Evolutionary conservation across 2,329 filamentous ascomycete species (phyloP).

Genomic region (Sporothrix brunneoviolacea): DNA sequence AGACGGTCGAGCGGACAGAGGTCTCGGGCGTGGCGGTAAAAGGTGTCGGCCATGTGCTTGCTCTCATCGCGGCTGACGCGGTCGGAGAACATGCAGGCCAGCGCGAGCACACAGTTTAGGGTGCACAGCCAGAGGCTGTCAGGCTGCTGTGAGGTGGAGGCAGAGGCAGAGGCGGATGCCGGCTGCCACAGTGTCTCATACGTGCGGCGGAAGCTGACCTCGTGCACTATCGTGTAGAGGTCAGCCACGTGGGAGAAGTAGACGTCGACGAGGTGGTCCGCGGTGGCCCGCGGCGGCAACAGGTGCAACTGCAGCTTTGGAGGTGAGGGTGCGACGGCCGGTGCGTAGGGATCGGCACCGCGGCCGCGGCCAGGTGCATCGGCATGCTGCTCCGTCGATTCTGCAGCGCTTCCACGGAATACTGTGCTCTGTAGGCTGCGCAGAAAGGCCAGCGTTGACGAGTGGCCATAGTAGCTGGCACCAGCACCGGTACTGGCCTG

Average conservation of each 20-base stretch:
- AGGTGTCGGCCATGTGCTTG: background rate
- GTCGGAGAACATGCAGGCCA: conserved; percentile 1
- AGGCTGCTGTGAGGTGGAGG: no score
- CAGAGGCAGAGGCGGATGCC: background rate
- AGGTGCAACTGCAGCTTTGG: background rate
- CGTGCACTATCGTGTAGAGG: conserved; percentile 6
- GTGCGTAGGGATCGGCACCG: no score
- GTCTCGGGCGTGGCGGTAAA: conserved; percentile 1
- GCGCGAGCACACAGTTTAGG: conserved; percentile 1
- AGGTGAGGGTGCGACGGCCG: no score
- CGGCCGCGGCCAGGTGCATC: no score
- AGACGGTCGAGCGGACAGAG: conserved; percentile 2
- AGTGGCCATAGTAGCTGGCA: conserved; percentile 7
- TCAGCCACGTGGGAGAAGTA: conserved; percentile 6
- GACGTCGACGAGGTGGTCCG: conserved; percentile 7
- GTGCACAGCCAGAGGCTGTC: conserved; percentile 2
- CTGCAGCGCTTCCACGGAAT: no score
- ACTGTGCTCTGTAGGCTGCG: background rate
- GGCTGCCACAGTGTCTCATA: conserved; percentile 6
- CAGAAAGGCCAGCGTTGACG: conserved; percentile 4
- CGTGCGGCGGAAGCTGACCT: background rate
- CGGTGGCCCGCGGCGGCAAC: conserved; percentile 2
- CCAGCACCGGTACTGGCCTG: background rate
- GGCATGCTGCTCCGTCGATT: no score
- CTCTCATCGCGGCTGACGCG: background rate